Conservation (phyloP, 139 green algal genomes). For the Coelastrella sp. region DNA sequence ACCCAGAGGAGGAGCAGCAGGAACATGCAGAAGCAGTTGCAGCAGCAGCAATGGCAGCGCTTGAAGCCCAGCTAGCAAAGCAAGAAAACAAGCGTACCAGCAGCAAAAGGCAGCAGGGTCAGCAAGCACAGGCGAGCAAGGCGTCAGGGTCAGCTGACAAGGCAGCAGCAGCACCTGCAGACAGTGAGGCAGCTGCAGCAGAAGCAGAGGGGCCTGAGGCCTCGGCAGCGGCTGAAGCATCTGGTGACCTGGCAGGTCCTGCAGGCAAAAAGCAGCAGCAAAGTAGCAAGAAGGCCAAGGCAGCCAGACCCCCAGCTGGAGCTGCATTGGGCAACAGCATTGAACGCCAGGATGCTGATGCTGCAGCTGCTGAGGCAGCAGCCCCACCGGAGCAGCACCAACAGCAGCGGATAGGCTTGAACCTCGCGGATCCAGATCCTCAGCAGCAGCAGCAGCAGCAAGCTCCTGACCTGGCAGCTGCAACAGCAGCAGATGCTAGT, state of each 20-base stretch:
- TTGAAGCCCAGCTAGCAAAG: not conserved
- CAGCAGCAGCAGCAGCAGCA: not conserved
- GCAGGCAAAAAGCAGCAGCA: conserved; percentile 5
- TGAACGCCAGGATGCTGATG: not conserved
- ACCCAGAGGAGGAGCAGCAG: conserved; percentile 23
- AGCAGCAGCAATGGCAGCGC: conserved; percentile 27
- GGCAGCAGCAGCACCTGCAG: conserved; percentile 8
- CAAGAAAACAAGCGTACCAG: not conserved
- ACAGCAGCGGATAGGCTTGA: not conserved
- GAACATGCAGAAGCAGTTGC: conserved; percentile 30
- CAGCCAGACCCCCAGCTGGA: not conserved
- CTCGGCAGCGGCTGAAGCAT: not conserved
- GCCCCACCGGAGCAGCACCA: not conserved
- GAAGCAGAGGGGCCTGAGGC: not conserved
- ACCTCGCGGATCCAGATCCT: not conserved
- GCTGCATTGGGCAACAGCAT: not conserved
- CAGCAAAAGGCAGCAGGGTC: not conserved
- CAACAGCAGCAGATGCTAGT: not conserved
- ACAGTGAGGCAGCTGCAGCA: not conserved
- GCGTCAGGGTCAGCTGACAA: not conserved
- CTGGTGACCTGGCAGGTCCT: not conserved
- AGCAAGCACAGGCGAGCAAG: not conserved
- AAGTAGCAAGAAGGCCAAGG: conserved; percentile 11
- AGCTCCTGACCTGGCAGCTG: not conserved
- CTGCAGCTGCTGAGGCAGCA: not conserved